A percentile compares a stretch with the other conserved stretches of the same genome.
Evolutionary conservation across 768 basidiomycete species (phyloP).

Genomic region (Dioszegia crocea): DNA sequence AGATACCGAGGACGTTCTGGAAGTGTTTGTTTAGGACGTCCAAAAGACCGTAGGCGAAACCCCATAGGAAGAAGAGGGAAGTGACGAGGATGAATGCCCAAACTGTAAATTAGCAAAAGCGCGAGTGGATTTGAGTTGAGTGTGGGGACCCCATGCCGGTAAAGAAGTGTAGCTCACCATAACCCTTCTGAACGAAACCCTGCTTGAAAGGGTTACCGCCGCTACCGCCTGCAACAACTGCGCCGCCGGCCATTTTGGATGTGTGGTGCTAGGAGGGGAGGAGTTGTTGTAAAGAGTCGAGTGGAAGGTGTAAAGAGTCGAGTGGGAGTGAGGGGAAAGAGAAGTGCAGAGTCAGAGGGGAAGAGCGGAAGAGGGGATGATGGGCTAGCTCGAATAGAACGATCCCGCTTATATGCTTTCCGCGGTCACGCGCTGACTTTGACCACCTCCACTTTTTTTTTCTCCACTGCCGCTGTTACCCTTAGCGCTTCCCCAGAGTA

Average conservation of each 20-base stretch:
- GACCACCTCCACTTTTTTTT: background rate
- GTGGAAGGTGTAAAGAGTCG: background rate
- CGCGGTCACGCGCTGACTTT: background rate
- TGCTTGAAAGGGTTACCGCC: conserved; percentile 44
- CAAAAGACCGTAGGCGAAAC: conserved; percentile 47
- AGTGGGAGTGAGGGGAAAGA: background rate
- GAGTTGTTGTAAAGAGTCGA: too few species aligned
- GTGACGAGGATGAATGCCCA: conserved; percentile 68
- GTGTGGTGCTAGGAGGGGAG: background rate
- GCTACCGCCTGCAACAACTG: conserved; percentile 36
- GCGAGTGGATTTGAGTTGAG: background rate
- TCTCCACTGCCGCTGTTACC: too few species aligned
- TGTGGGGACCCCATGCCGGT: too few species aligned
- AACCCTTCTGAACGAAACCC: conserved; percentile 43
- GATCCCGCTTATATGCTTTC: conserved; percentile 1
- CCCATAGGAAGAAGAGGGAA: conserved; percentile 70
- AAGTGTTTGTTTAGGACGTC: conserved; percentile 59
- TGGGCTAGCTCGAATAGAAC: background rate
- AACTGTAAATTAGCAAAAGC: too few species aligned
- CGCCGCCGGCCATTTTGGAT: conserved; percentile 44
- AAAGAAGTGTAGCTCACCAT: conserved; percentile 35
- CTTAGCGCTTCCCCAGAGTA: background rate
- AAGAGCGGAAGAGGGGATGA: background rate
- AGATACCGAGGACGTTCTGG: conserved; percentile 64
- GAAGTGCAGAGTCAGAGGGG: too few species aligned